These are phyloP conservation scores for Prunus mongolica DNA, from an alignment of 306 rosid genomes.

Conservation along the genomic window DNA sequence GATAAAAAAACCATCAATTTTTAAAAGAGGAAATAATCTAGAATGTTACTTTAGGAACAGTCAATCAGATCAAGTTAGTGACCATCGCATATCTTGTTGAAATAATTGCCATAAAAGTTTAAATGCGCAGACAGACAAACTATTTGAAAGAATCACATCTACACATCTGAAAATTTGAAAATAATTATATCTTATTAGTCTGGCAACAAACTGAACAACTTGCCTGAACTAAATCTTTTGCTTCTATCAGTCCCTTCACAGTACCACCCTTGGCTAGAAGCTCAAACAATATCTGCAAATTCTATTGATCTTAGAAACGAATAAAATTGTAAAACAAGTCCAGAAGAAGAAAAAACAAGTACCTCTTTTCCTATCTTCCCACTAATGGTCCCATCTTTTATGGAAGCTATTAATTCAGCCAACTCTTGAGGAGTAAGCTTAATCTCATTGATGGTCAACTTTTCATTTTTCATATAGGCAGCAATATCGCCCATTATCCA, in stretches of 20 bases:
- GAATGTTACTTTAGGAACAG: not conserved
- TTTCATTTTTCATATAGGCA: conserved; percentile 84
- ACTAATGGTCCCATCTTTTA: conserved; percentile 72
- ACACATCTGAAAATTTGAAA: not conserved
- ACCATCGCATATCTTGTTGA: not conserved
- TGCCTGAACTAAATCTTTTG: conserved; percentile 91
- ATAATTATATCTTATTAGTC: not conserved
- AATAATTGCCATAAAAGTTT: not conserved
- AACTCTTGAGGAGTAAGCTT: conserved; percentile 77
- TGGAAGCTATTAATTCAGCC: conserved; percentile 77
- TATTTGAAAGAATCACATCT: not conserved
- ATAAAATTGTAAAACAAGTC: conserved; percentile 4
- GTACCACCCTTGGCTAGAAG: conserved; percentile 91
- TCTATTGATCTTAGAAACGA: conserved; percentile 11
- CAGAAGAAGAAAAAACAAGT: not conserved
- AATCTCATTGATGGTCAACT: conserved; percentile 68
- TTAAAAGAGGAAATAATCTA: not conserved
- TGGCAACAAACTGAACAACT: conserved; percentile 20
- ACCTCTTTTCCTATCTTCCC: conserved; percentile 98
- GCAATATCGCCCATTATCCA: conserved; percentile 98
- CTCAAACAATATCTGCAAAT: conserved; percentile 74
- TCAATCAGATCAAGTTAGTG: not conserved
- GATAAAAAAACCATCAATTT: not conserved
- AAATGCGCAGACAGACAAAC: not conserved
- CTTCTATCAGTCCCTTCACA: conserved; percentile 70